Evolutionary conservation across 208 protist genomes (phyloP).

Genomic region (Angomonas ambiguus): DNA sequence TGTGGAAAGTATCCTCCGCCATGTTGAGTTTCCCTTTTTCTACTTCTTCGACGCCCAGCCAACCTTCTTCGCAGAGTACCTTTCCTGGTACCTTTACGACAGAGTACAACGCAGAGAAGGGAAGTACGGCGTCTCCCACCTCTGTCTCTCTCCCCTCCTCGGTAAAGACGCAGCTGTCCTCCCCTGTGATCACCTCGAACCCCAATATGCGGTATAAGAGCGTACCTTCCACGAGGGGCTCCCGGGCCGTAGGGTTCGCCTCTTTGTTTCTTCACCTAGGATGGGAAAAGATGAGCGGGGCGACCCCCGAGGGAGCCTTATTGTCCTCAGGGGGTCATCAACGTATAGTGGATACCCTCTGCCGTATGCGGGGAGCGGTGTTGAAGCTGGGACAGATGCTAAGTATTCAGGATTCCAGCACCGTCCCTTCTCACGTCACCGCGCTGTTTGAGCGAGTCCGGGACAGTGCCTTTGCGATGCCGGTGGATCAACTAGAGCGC

Average conservation of each 20-base stretch:
- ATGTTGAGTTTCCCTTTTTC: conserved; percentile 18
- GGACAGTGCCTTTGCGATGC: conserved; percentile 86
- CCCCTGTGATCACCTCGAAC: not conserved
- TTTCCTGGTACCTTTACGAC: not conserved
- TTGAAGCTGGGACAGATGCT: conserved; percentile 97
- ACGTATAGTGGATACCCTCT: conserved; percentile 92
- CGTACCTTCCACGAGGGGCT: conserved; percentile 55
- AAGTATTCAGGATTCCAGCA: conserved; percentile 84
- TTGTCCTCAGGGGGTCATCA: conserved; percentile 51
- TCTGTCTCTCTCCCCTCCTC: not conserved
- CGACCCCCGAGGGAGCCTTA: conserved; percentile 25
- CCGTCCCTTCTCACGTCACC: conserved; percentile 69
- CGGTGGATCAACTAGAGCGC: conserved; percentile 48
- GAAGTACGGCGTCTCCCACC: not conserved
- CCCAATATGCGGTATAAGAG: conserved; percentile 33
- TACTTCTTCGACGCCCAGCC: not conserved
- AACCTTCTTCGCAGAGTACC: not conserved
- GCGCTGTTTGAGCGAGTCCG: conserved; percentile 76
- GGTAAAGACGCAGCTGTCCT: not conserved
- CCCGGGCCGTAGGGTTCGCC: conserved; percentile 56
- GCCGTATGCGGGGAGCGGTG: conserved; percentile 91
- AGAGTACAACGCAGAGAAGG: not conserved
- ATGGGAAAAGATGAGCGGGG: conserved; percentile 51
- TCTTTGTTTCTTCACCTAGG: conserved; percentile 63
- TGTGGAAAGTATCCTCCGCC: conserved; percentile 28